A percentile compares a stretch with the other conserved stretches of the same genome.
phyloP scores from a whole-genome alignment of 768 basidiomycete genomes.

The Boletus sensibilis region DNA sequence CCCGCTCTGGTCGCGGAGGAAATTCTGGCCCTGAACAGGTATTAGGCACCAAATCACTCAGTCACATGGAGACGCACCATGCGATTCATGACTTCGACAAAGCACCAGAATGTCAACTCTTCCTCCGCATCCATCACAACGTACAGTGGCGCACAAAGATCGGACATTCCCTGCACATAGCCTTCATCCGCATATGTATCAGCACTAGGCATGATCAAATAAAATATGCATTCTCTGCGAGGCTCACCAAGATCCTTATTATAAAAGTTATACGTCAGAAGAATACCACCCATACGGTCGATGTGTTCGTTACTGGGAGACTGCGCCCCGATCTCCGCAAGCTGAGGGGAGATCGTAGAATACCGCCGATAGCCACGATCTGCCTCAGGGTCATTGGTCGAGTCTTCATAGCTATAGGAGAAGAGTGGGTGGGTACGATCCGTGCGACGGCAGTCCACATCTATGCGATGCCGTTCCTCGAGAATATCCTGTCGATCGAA shows the following conservation, averaged over 20 bases:
- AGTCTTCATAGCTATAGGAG: conserved; percentile 43
- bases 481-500: conserved; percentile 77
- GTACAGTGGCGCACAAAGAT: conserved; percentile 91
- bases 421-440: conserved; percentile 94
- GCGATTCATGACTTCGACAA: conserved; percentile 90
- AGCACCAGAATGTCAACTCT: conserved; percentile 93
- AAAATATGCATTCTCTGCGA: not conserved
- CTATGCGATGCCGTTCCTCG: conserved; percentile 92
- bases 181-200: conserved; percentile 44
- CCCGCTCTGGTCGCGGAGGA: conserved; percentile 92
- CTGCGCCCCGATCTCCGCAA: conserved; percentile 78
- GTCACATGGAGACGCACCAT: conserved; percentile 60
- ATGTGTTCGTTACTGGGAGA: conserved; percentile 90
- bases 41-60: conserved; percentile 3
- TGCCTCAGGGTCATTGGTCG: conserved; percentile 51
- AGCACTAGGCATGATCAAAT: conserved; percentile 2
- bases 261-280: conserved; percentile 89
- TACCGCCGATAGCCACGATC: conserved; percentile 47
- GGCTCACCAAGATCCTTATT: conserved; percentile 81
- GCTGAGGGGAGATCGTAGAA: conserved; percentile 73
- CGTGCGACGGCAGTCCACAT: conserved; percentile 96
- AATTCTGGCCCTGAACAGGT: conserved; percentile 78
- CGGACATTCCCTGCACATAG: conserved; percentile 99
- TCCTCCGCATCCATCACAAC: conserved; percentile 89
- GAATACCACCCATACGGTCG: conserved; percentile 78